Percentiles rank a stretch among this genome's conserved stretches.
These are phyloP conservation scores for Stagonosporopsis tanaceti DNA, from an alignment of 2,329 filamentous ascomycete species.

Conservation along the genomic window DNA sequence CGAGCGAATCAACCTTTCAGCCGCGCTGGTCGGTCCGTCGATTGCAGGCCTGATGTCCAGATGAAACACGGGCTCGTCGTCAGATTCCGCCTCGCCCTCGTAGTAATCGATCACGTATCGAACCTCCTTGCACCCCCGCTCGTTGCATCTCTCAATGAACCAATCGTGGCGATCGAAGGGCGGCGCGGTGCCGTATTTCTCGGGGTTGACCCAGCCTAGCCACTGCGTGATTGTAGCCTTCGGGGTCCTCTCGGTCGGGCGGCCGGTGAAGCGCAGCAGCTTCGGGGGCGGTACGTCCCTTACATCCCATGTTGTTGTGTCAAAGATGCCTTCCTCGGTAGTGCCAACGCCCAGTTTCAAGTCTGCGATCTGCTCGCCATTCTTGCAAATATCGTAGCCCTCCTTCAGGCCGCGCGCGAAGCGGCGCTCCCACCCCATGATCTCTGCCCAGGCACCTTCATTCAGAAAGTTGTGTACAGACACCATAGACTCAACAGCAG, in stretches of 20 bases:
- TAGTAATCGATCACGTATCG: constrained; percentile 99
- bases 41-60: constrained; percentile 92
- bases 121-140: constrained; percentile 76
- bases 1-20: constrained; percentile 86
- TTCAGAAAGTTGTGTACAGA: constrained; percentile 98
- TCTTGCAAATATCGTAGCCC: constrained; percentile 77
- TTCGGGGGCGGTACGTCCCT: constrained; percentile 66
- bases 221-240: constrained; percentile 87
- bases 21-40: constrained; percentile 78
- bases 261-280: constrained; percentile 85
- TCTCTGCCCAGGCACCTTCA: constrained; percentile 96
- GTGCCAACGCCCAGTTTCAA: constrained; percentile 54
- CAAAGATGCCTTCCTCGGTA: constrained; percentile 40
- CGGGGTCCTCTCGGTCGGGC: constrained; percentile 88
- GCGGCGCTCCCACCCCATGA: constrained; percentile 89
- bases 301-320: constrained; percentile 46
- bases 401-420: constrained; percentile 76
- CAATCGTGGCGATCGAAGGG: constrained; percentile 98
- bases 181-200: constrained; percentile 78
- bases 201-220: constrained; percentile 79
- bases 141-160: constrained; percentile 79
- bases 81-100: constrained; percentile 79
- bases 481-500: constrained; percentile 96
- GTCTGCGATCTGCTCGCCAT: constrained; percentile 74
- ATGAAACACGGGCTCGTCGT: constrained; percentile 92